These are phyloP conservation scores for Carpinus fangiana DNA, from an alignment of 306 rosid genomes.

Conservation along the genomic window DNA sequence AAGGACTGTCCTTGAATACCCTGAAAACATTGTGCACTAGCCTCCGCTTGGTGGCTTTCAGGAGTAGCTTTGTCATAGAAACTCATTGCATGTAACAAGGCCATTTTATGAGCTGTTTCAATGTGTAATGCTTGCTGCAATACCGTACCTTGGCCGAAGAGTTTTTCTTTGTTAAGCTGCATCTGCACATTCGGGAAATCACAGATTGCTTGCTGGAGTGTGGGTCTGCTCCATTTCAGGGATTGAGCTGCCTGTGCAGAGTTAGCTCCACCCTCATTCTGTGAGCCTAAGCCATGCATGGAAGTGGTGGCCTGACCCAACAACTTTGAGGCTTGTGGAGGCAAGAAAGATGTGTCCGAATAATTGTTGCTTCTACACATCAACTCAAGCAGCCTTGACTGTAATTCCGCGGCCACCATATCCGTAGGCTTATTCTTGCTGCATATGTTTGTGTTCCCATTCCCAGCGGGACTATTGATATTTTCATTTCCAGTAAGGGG, in stretches of 20 bases:
- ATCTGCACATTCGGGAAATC: constrained; percentile 3
- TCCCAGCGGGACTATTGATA: background rate
- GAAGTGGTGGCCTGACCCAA: constrained; percentile 5
- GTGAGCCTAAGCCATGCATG: constrained; percentile 5
- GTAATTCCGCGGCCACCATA: constrained; percentile 14
- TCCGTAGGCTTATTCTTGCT: constrained; percentile 24
- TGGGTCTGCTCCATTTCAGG: background rate
- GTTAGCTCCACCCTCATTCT: constrained; percentile 3
- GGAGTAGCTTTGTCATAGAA: constrained; percentile 4
- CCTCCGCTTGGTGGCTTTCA: constrained; percentile 15
- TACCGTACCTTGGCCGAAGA: background rate
- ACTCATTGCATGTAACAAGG: constrained; percentile 12
- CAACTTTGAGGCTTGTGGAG: constrained; percentile 9
- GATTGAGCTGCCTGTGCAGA: constrained; percentile 9
- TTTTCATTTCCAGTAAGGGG: constrained; percentile 18
- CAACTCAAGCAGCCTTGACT: constrained; percentile 17
- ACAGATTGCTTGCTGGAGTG: background rate
- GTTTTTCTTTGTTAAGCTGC: constrained; percentile 8
- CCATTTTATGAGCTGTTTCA: constrained; percentile 1
- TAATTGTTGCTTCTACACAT: constrained; percentile 15
- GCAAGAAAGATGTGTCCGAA: constrained; percentile 1
- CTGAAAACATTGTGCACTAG: constrained; percentile 6
- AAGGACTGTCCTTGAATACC: background rate
- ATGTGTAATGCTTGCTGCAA: constrained; percentile 11
- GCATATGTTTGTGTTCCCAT: background rate